Base-by-base conservation (phyloP, 2,329 filamentous ascomycete genomes). In the Ploettnerulaceae sp. region DNA sequence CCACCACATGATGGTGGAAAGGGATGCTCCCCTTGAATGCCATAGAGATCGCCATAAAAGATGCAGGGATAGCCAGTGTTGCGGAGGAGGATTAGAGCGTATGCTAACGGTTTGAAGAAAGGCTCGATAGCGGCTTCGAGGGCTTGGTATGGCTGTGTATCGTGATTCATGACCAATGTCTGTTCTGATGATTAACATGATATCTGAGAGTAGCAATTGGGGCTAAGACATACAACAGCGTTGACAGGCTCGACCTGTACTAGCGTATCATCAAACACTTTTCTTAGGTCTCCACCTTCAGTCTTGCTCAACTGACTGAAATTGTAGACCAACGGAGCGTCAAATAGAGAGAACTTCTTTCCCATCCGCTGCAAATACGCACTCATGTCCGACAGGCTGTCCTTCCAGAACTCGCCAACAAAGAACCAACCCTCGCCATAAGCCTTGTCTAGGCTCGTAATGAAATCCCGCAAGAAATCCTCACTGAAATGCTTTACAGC, bases 101-200 rank as follows among this genome's bases (percentile, higher is more conserved):
- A 87, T 9, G 83, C 85, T 12, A 88, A 70, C 0, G 82, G 75
- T 63, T 86, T 86, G 69, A 89, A 85, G 67, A 77, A 82, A 20
- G 72, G 70, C 45, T 79, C 73, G 31, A 89, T 76, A 1, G 76
- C 75, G 0, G 79, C 71, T 58, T 76, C 79, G 33, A 82, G 70
- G 1, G 78, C 74, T 62, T 84, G 81, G 24, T 79, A 79, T 25
- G 75, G 69, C 69, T 77, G 77, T 0, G 83, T 87, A 61, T 88
- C 84, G 66, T 87, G 84, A 64, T 86, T 87, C 65, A 79, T 79
- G 1, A 87, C 81, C 4, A 86, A 73, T 0, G 82, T 86, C 65
- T 77, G 34, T 12, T 12, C 21, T 25, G 9, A 15, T 36, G 9
- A 15, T 36, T 17, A 35, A 38, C 17, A 34, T 22, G 21, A 11